Percentiles rank a stretch among this genome's conserved stretches.
These are phyloP conservation scores for Neurospora sp. DNA, from an alignment of 2,329 filamentous ascomycete species.

Conservation along the genomic window DNA sequence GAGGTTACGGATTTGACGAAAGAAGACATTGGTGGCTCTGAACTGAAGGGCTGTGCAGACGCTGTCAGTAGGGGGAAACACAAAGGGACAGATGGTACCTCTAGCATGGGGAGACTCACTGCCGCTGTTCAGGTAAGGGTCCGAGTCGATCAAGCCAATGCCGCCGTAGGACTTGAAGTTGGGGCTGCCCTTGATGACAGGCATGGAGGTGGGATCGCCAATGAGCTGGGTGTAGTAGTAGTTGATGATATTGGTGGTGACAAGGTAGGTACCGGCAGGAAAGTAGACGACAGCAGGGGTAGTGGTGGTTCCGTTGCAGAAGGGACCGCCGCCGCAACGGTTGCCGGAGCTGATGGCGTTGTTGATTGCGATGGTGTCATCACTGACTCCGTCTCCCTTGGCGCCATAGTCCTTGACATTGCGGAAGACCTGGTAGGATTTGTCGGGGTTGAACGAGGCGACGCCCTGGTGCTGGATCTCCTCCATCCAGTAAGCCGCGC, in stretches of 20 bases:
- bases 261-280: slow-evolving; percentile 48
- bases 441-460: slow-evolving; percentile 34
- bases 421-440: slow-evolving; percentile 34
- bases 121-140: slow-evolving; percentile 27
- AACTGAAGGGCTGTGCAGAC: slow-evolving; percentile 27
- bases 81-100: too few species aligned
- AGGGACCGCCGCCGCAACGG: slow-evolving; percentile 30
- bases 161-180: slow-evolving; percentile 30
- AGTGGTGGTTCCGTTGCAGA: slow-evolving; percentile 24
- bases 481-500: slow-evolving; percentile 31
- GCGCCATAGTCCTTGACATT: slow-evolving; percentile 38
- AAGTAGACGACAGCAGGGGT: slow-evolving; percentile 22
- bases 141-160: slow-evolving; percentile 38
- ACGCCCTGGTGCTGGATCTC: slow-evolving; percentile 36
- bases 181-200: slow-evolving; percentile 43
- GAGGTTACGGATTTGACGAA: slow-evolving; percentile 48
- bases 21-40: slow-evolving; percentile 51
- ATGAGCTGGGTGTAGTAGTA: slow-evolving; percentile 74
- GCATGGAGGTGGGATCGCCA: slow-evolving; percentile 53
- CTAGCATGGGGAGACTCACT: too few species aligned
- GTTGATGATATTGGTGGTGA: slow-evolving; percentile 59
- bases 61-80: neutral
- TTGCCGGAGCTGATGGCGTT: slow-evolving; percentile 32
- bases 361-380: slow-evolving; percentile 48
- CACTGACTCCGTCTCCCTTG: slow-evolving; percentile 32